phyloP scores from a whole-genome alignment of 768 basidiomycete genomes.

The Mrakia frigida region DNA sequence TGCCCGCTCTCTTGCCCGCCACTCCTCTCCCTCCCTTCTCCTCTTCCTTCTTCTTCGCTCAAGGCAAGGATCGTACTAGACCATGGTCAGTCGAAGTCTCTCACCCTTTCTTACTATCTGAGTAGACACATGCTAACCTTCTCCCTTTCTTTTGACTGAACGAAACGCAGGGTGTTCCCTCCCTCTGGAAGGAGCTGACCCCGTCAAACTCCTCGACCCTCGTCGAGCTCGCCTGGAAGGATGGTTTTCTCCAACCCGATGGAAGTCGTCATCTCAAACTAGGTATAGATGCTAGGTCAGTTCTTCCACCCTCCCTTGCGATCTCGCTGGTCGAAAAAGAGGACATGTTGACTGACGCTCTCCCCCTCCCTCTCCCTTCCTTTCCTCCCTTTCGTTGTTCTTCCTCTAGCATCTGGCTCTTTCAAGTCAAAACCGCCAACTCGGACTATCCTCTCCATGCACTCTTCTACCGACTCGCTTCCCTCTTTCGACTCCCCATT shows the following conservation, averaged over 20 bases:
- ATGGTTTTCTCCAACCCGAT: constrained; percentile 36
- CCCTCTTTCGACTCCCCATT: constrained; percentile 65
- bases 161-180: constrained; percentile 43
- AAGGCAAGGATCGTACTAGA: not conserved
- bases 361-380: not conserved
- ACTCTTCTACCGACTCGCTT: constrained; percentile 76
- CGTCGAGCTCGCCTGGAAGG: not conserved
- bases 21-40: not conserved
- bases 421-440: constrained; percentile 48
- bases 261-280: constrained; percentile 62
- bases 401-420: constrained; percentile 45
- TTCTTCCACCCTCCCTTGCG: not conserved
- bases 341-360: constrained; percentile 5
- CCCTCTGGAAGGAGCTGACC: constrained; percentile 42
- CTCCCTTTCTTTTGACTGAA: not conserved
- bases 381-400: not conserved
- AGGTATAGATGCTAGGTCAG: constrained; percentile 22
- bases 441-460: constrained; percentile 75
- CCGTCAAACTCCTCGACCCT: constrained; percentile 5
- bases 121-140: not conserved
- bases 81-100: not conserved
- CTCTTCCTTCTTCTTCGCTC: not conserved
- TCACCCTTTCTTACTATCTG: not conserved
- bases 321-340: not conserved
- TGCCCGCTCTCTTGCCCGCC: not conserved